Conservation (phyloP, 441 rosid species). For the Geranium incanum region DNA sequence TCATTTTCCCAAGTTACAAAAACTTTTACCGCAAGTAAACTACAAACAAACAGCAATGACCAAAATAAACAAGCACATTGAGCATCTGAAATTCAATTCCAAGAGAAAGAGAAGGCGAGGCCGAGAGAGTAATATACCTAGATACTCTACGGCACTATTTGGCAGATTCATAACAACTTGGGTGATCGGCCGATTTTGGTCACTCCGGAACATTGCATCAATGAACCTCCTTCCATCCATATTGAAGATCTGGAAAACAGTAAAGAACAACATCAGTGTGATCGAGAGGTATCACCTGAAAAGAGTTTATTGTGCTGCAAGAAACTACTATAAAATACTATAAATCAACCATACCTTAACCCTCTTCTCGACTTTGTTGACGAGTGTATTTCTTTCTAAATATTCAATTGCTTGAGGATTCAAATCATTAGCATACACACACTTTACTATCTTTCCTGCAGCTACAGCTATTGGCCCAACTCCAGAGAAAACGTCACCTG, state of each 20-base stretch:
- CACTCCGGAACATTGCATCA: constrained; percentile 58
- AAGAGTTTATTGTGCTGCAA: not conserved
- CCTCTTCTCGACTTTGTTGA: constrained; percentile 74
- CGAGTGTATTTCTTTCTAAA: constrained; percentile 61
- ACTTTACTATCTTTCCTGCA: constrained; percentile 73
- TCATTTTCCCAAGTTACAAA: too few species aligned
- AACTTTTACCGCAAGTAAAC: not conserved
- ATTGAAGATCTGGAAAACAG: constrained; percentile 51
- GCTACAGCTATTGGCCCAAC: constrained; percentile 79
- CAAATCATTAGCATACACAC: constrained; percentile 88
- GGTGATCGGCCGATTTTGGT: constrained; percentile 56
- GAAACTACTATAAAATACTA: too few species aligned
- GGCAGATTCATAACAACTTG: constrained; percentile 90
- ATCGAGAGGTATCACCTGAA: not conserved
- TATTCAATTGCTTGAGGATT: constrained; percentile 74
- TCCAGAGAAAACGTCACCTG: constrained; percentile 86
- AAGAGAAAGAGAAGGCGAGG: not conserved
- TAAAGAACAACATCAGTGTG: constrained; percentile 11
- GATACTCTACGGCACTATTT: constrained; percentile 66
- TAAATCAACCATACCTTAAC: constrained; percentile 37
- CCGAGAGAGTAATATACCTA: constrained; percentile 39
- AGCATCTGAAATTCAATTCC: constrained; percentile 6
- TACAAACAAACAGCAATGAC: constrained; percentile 7
- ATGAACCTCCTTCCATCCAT: constrained; percentile 93
- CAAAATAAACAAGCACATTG: not conserved